These are phyloP conservation scores for Fonsecaea erecta DNA, from an alignment of 2,329 filamentous ascomycete species.

Conservation along the genomic window DNA sequence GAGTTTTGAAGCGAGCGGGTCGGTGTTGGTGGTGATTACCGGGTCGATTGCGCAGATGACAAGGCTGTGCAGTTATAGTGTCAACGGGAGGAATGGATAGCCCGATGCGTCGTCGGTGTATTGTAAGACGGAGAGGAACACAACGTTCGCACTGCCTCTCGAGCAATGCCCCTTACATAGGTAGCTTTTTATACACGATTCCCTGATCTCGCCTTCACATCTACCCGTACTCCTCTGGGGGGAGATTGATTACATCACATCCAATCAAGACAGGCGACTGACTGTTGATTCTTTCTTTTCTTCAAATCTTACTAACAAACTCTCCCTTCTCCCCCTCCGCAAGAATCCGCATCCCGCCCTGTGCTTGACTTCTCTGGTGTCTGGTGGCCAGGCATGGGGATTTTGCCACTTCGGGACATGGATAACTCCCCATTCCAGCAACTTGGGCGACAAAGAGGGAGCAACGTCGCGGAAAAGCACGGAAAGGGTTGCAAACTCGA, in stretches of 20 bases:
- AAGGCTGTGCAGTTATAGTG: constrained; percentile 13
- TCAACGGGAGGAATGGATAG: constrained; percentile 2
- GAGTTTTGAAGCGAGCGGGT: not conserved
- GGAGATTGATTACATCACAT: constrained; percentile 8
- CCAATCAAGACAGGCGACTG: no score
- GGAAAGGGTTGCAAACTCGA: no score
- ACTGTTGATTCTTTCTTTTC: no score
- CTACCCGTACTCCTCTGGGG: no score
- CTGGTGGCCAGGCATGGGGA: not conserved
- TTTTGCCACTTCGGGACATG: not conserved
- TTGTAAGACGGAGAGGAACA: not conserved
- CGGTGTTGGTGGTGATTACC: not conserved
- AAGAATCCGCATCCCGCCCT: constrained; percentile 8
- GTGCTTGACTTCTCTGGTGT: constrained; percentile 1
- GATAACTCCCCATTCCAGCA: not conserved
- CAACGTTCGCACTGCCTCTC: not conserved
- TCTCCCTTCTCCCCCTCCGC: not conserved
- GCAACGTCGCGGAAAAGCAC: no score
- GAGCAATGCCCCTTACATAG: not conserved
- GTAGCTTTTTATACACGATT: constrained; percentile 1
- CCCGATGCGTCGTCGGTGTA: not conserved
- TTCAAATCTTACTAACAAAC: not conserved
- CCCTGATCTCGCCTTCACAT: not conserved
- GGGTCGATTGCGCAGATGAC: constrained; percentile 5
- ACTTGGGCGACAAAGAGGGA: no score